Conservation (phyloP, 345 rosid species). For the Eucalyptus curtisii region DNA sequence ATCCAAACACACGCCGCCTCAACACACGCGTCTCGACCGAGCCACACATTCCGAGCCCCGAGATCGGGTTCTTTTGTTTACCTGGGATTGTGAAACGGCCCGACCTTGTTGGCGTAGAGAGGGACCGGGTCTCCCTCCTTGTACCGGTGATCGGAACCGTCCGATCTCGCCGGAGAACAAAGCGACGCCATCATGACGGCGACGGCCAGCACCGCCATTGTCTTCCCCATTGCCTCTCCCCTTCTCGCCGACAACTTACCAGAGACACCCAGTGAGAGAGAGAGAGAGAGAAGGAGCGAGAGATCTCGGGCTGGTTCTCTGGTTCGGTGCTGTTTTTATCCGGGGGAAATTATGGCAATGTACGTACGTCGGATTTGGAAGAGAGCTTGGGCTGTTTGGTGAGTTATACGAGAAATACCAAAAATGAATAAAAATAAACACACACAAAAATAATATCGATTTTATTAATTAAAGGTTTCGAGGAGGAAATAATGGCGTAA, state of each 20-base stretch:
- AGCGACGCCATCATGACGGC: background rate
- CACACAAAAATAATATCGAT: background rate
- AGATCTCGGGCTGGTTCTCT: background rate
- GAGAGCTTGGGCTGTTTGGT: background rate
- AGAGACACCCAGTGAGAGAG: background rate
- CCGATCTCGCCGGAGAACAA: slow-evolving; percentile 8
- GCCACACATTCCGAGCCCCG: background rate
- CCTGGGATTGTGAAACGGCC: slow-evolving; percentile 68
- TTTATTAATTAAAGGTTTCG: background rate
- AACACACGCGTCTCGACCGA: background rate
- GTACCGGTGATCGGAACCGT: slow-evolving; percentile 45
- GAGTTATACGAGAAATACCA: background rate
- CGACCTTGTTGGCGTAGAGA: slow-evolving; percentile 56
- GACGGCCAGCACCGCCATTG: slow-evolving; percentile 1
- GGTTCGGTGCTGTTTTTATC: background rate
- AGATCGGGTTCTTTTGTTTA: background rate
- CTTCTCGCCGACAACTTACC: background rate
- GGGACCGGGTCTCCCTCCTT: slow-evolving; percentile 40
- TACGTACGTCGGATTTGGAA: background rate
- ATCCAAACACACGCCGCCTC: background rate
- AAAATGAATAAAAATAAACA: background rate
- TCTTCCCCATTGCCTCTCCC: background rate
- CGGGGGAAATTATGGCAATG: background rate
- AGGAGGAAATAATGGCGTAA: background rate
- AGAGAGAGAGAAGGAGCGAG: background rate